phyloP scores from a whole-genome alignment of 352 stramenopile species.

The Pythium myriotylum region DNA sequence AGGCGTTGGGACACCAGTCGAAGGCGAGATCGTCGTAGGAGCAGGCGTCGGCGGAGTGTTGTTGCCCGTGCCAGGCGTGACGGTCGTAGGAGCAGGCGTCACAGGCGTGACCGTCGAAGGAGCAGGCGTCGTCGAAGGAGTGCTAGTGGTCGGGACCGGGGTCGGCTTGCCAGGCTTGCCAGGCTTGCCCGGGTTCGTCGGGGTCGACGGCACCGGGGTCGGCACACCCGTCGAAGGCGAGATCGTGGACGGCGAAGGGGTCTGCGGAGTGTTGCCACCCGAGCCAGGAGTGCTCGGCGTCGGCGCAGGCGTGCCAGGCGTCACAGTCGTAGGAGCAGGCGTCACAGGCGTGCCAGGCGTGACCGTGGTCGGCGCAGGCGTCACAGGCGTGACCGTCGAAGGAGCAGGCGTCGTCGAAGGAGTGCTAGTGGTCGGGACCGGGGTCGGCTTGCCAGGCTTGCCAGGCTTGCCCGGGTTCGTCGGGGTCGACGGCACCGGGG shows the following conservation, averaged over 20 bases:
- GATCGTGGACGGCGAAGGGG: constrained; percentile 10
- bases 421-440: background rate
- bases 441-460: background rate
- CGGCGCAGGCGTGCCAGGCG: background rate
- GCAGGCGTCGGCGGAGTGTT: background rate
- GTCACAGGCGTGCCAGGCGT: constrained; percentile 3
- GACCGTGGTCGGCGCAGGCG: background rate
- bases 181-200: constrained; percentile 1
- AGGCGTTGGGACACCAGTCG: background rate
- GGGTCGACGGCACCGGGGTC: constrained; percentile 2
- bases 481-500: constrained; percentile 2
- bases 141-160: background rate
- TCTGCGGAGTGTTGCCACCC: constrained; percentile 11
- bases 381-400: too few relatives aligned
- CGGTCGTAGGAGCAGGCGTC: background rate
- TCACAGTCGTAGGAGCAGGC: background rate
- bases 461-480: background rate
- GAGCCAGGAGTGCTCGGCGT: background rate
- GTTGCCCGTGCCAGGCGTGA: background rate
- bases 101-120: too few relatives aligned
- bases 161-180: background rate
- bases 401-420: background rate
- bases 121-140: background rate
- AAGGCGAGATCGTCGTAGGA: background rate
- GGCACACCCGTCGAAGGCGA: constrained; percentile 1